Conservation (phyloP, 1,284 basidiomycete genomes). For the Takashimella tepidaria region DNA sequence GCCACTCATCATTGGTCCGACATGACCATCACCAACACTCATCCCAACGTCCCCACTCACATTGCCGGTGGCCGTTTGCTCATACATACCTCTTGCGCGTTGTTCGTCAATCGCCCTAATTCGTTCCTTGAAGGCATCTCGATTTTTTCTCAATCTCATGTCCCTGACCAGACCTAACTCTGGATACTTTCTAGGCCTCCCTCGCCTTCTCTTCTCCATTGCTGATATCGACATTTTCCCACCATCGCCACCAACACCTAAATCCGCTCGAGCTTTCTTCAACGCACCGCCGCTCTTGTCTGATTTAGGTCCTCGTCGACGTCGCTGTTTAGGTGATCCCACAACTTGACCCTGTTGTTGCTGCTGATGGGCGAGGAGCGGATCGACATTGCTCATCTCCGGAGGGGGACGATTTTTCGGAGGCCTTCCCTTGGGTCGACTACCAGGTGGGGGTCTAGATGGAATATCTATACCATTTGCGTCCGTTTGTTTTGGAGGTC, state of each 20-base stretch:
- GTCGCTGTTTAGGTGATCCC: not conserved
- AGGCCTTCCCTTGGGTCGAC: conserved; percentile 31
- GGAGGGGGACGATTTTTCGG: conserved; percentile 31
- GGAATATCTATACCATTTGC: not conserved
- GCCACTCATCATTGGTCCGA: too few species aligned
- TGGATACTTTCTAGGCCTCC: conserved; percentile 41
- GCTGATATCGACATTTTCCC: not conserved
- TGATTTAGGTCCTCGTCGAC: not conserved
- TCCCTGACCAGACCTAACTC: conserved; percentile 40
- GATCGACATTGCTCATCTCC: conserved; percentile 32
- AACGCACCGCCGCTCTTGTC: not conserved
- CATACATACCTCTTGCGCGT: conserved; percentile 1
- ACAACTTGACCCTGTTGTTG: not conserved
- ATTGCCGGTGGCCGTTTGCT: not conserved
- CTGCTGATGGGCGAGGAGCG: not conserved
- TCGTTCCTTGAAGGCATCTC: conserved; percentile 31
- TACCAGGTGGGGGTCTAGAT: not conserved
- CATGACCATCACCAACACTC: too few species aligned
- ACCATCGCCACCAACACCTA: too few species aligned
- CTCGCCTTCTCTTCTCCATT: conserved; percentile 24
- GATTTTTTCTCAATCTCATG: conserved; percentile 43
- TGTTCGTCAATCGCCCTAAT: conserved; percentile 19
- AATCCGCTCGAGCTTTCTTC: not conserved
- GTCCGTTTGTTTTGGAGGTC: conserved; percentile 1
- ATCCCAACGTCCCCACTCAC: not conserved